These are phyloP conservation scores for Candida sanyaensis DNA, from an alignment of 1,139 yeast species.

Conservation along the genomic window DNA sequence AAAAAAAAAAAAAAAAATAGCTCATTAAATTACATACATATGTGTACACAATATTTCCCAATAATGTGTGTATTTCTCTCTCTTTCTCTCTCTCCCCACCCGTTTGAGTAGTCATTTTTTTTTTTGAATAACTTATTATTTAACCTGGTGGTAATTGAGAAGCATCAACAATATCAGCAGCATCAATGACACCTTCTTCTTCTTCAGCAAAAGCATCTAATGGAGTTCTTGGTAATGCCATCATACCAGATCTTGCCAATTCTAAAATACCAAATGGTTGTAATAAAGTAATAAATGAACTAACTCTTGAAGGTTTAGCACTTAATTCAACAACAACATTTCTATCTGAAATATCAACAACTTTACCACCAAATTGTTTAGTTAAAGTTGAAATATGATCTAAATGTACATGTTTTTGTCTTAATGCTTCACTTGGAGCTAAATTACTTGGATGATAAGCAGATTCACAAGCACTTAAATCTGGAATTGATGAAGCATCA, in stretches of 20 bases:
- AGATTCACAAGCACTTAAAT: conserved; percentile 53
- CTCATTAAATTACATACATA: too few relatives aligned
- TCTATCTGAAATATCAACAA: conserved; percentile 90
- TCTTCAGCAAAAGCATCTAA: conserved; percentile 53
- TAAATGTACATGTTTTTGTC: conserved; percentile 90
- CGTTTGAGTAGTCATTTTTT: too few relatives aligned
- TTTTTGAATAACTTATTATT: conserved; percentile 7
- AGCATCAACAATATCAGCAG: conserved; percentile 74
- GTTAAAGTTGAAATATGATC: conserved; percentile 81
- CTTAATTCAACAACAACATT: conserved; percentile 92
- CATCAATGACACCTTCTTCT: conserved; percentile 55
- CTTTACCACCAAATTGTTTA: conserved; percentile 86
- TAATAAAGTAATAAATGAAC: conserved; percentile 82
- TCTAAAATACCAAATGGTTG: conserved; percentile 97
- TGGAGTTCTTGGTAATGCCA: conserved; percentile 97
- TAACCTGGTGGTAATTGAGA: conserved; percentile 95
- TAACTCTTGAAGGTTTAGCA: conserved; percentile 89
- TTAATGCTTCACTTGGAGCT: conserved; percentile 87
- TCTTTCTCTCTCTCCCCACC: too few relatives aligned
- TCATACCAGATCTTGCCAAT: conserved; percentile 97
- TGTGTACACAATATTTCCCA: too few relatives aligned
- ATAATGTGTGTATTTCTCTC: too few relatives aligned
- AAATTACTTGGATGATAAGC: conserved; percentile 85
- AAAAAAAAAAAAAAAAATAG: too few relatives aligned
- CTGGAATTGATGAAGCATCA: conserved; percentile 45